Evolutionary conservation across 2,329 filamentous ascomycete species (phyloP), one percentile per base, ranked within the genome.

Genomic region (Trichocomaceae sp.): DNA sequence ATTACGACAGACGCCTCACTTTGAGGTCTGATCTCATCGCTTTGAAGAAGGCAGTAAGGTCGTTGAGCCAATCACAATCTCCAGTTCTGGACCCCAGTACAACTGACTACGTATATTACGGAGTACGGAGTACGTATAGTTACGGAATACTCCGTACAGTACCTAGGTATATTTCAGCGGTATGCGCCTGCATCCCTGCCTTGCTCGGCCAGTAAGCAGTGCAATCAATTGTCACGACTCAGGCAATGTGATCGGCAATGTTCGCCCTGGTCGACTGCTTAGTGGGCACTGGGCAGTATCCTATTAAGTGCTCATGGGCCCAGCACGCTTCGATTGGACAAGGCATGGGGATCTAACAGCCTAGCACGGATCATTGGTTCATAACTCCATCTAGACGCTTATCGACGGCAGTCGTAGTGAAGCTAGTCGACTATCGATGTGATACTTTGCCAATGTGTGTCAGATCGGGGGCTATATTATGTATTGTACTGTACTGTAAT

Each of bases 1-100:
- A 33, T 33, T 33, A 12, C 29, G 29, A 10, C 29, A 33, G 29
- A 12, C 39, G 50, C 50, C 50, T 52, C 50, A 52, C 50, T 52
- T 52, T 52, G 50, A 46, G 29, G 50, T 52, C 50, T 52, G 50
- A 52, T 52, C 50, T 26, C 23, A 26, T n/a, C n/a, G 37, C 48
- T 12, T 10, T 3, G 17, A 9, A 20, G 39, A 8, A 20, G 37
- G 15, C 37, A 17, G 23, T 26, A 17, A 39, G 4, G 35, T 3
- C 35, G 1, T 17, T 10, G 39, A 7, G 39, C 39, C 39, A 42
- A 42, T 42, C 39, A 22, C 19, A 42, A 42, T 42, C 19, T 42
- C 39, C 19, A 10, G 9, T 9, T 39, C 35, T 17, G 15, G 35
- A 39, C 35, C 35, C 35, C 35, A 39, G 17, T 17, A 17, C 23